phyloP scores from a whole-genome alignment of 768 basidiomycete genomes.

The Polyporus arcularius region DNA sequence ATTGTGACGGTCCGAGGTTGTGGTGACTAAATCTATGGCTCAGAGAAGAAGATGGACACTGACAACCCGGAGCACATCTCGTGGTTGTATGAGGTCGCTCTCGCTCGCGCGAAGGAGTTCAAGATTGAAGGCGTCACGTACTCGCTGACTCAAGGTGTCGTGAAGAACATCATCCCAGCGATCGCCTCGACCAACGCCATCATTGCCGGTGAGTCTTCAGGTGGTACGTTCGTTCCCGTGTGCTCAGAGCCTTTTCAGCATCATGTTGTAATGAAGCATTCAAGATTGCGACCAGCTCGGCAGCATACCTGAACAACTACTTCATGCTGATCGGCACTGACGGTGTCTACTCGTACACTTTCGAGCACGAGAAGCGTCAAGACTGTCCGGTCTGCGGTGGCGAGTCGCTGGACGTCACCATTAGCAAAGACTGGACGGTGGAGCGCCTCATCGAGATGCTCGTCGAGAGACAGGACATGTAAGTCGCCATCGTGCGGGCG shows the following conservation, averaged over 20 bases:
- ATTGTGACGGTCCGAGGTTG: neutral
- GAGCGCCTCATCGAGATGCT: slow-evolving; percentile 88
- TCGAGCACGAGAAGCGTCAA: slow-evolving; percentile 87
- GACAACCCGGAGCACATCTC: slow-evolving; percentile 96
- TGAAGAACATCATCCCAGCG: slow-evolving; percentile 99
- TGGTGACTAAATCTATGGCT: neutral
- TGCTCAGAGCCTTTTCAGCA: slow-evolving; percentile 44
- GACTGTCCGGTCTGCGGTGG: slow-evolving; percentile 99
- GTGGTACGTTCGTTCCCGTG: no score
- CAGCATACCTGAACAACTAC: slow-evolving; percentile 94
- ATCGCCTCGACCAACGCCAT: slow-evolving; percentile 99
- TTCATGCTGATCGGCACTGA: slow-evolving; percentile 99
- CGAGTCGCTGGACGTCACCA: slow-evolving; percentile 72
- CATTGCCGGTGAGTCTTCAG: slow-evolving; percentile 72
- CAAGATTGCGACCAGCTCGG: slow-evolving; percentile 95
- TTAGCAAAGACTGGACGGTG: slow-evolving; percentile 75
- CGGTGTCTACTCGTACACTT: slow-evolving; percentile 95
- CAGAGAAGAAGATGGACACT: slow-evolving; percentile 95
- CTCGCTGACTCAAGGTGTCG: slow-evolving; percentile 96
- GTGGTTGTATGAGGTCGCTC: slow-evolving; percentile 86
- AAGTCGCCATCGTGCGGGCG: slow-evolving; percentile 31
- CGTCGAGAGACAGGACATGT: slow-evolving; percentile 90
- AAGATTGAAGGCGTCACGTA: slow-evolving; percentile 99
- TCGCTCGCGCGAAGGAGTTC: slow-evolving; percentile 86
- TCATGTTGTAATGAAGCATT: slow-evolving; percentile 99